Evolutionary conservation across 2,329 filamentous ascomycete species (phyloP).

Genomic region (Colletotrichum musicola): DNA sequence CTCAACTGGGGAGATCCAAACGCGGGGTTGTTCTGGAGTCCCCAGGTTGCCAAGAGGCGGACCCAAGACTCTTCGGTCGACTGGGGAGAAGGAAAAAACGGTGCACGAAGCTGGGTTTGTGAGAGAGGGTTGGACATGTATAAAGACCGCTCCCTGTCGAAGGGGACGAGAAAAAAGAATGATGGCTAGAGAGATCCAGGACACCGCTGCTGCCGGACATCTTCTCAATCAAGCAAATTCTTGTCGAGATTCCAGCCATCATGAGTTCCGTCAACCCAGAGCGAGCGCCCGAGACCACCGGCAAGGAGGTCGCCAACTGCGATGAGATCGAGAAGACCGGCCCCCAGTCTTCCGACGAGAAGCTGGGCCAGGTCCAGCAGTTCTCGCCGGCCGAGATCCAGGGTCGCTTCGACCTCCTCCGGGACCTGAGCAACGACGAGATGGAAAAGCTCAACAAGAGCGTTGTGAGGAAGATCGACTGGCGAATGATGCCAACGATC

Average conservation of each 20-base stretch:
- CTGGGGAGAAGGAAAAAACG: neutral
- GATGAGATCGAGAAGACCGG: constrained; percentile 24
- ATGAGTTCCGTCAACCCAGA: constrained; percentile 2
- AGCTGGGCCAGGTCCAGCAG: constrained; percentile 1
- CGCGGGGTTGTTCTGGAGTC: constrained; percentile 36
- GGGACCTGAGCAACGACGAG: constrained; percentile 41
- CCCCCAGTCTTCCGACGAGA: neutral
- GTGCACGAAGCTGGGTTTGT: neutral
- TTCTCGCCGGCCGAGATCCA: constrained; percentile 42
- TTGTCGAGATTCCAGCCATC: neutral
- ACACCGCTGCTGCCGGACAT: neutral
- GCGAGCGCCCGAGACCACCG: neutral
- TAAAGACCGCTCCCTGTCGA: constrained; percentile 6
- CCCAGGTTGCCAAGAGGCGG: constrained; percentile 29
- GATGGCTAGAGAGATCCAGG: too few relatives aligned
- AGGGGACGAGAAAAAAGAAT: neutral
- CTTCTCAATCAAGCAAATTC: neutral
- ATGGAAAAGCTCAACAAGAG: constrained; percentile 45
- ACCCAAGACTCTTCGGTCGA: neutral
- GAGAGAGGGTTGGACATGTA: neutral
- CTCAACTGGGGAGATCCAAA: neutral
- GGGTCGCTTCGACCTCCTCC: constrained; percentile 42
- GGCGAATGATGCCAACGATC: constrained; percentile 47
- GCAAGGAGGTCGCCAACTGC: constrained; percentile 20
- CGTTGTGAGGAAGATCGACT: constrained; percentile 48